Base-by-base conservation (phyloP, 202 grass and related monocot species). In the Panicum virgatum region DNA sequence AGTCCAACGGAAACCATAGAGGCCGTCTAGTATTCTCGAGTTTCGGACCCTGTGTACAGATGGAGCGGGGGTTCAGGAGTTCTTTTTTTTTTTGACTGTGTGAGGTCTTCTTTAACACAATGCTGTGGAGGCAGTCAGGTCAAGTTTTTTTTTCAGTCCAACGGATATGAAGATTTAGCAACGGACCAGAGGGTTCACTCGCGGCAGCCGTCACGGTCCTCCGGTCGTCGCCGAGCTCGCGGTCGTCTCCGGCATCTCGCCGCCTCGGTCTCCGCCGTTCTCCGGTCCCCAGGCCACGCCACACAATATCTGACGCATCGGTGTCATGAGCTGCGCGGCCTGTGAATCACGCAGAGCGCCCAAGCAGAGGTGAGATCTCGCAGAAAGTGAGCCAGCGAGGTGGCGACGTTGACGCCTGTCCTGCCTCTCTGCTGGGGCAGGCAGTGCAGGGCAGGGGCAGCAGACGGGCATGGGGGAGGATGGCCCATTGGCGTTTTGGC, bases 401-500 rank as follows among this genome's bases (percentile, higher is more conserved):
- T 43, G 60, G 39, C 18, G 66, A 66, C 9, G 58, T 37, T 78
- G 73, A 50, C 18, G 71, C 36, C 5, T 50, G n/a, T n/a, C n/a
- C 2, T 48, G 80, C 40, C 19, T n/a, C n/a, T n/a, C n/a, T n/a
- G n/a, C 20, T 23, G 72, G 42, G 29, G 23, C 15, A 36, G 57
- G 20, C 3, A 59, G n/a, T n/a, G n/a, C n/a, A n/a, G n/a, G n/a
- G n/a, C n/a, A 48, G 15, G 27, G 32, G 32, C 10, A 15, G 44
- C 38, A 77, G 23, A 37, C 4, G 40, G 14, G 66, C 20, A 22
- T 10, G 27, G 59, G 59, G 25, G 16, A 9, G 39, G n/a, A 57
- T 34, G 71, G 36, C 78, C 40, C 80, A 54, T 43, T 67, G 59
- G 23, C 44, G 43, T 14, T 77, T 63, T 78, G 71, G 74, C 80